These are phyloP conservation scores for Lipomyces japonicus DNA, from an alignment of 805 yeast genomes.

Conservation along the genomic window DNA sequence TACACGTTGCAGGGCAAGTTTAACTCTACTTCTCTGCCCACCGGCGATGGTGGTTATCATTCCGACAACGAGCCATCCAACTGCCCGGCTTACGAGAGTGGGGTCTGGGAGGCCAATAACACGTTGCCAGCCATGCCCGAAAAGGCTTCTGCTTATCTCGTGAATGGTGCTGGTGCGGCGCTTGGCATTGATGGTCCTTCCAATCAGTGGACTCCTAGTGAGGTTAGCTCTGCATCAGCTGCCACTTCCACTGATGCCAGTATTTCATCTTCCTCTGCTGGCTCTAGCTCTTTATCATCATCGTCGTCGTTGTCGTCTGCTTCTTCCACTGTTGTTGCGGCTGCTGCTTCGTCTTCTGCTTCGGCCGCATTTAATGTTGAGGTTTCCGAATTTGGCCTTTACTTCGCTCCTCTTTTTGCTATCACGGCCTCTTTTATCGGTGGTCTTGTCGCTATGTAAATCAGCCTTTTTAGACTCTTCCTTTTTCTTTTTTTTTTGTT, in stretches of 20 bases:
- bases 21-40: constrained; percentile 39
- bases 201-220: constrained; percentile 26
- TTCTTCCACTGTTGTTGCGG: constrained; percentile 18
- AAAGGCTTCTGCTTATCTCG: constrained; percentile 36
- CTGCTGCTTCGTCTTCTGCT: constrained; percentile 39
- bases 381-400: constrained; percentile 3
- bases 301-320: constrained; percentile 9
- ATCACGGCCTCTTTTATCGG: constrained; percentile 12
- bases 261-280: constrained; percentile 4
- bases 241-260: constrained; percentile 4
- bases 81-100: constrained; percentile 33
- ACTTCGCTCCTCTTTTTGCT: constrained; percentile 10
- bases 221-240: neutral
- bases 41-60: constrained; percentile 26
- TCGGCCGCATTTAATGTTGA: constrained; percentile 34
- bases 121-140: constrained; percentile 30
- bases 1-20: constrained; percentile 56
- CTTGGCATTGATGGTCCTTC: constrained; percentile 38
- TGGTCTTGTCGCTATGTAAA: constrained; percentile 14
- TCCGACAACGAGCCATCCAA: constrained; percentile 20
- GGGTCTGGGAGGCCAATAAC: constrained; percentile 30
- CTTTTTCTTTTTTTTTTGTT: neutral
- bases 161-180: constrained; percentile 39
- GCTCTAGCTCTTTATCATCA: constrained; percentile 3
- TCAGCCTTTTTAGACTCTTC: no score